Conservation (phyloP, 2,329 filamentous ascomycete species). For the Apiospora marii region DNA sequence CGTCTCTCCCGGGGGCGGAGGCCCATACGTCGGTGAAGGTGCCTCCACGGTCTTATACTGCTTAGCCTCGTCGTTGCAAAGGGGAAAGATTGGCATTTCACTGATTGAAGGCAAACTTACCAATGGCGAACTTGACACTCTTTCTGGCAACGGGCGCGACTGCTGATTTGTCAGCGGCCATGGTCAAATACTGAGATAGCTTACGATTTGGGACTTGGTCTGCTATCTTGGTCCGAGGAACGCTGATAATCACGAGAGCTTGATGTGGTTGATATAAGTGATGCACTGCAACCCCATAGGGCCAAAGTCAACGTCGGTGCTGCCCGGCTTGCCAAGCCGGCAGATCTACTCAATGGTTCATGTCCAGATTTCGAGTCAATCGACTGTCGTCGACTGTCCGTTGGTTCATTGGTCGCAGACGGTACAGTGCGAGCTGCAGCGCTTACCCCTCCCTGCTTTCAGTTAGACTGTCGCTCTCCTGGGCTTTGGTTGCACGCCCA, state of each 20-base stretch:
- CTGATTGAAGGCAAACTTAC: neutral
- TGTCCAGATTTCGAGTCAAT: neutral
- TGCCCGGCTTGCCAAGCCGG: neutral
- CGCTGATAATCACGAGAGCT: neutral
- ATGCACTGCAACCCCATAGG: neutral
- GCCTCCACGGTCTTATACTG: constrained; percentile 25
- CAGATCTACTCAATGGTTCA: neutral
- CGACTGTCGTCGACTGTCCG: neutral
- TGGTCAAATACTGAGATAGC: neutral
- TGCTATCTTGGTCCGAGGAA: neutral
- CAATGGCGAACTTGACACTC: neutral
- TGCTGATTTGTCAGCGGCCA: neutral
- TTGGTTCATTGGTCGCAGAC: neutral
- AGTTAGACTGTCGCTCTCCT: neutral
- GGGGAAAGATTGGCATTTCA: neutral
- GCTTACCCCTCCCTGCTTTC: neutral
- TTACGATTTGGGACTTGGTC: neutral
- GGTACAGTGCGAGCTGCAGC: neutral
- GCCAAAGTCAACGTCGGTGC: neutral
- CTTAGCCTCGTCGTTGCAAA: neutral
- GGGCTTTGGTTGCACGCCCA: neutral
- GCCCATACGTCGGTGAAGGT: constrained; percentile 28
- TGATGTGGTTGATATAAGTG: neutral
- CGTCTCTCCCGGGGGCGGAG: constrained; percentile 23
- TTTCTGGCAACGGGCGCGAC: neutral